Conservation (phyloP, 2,329 filamentous ascomycete genomes). For the Davidsoniella neocaledoniae region DNA sequence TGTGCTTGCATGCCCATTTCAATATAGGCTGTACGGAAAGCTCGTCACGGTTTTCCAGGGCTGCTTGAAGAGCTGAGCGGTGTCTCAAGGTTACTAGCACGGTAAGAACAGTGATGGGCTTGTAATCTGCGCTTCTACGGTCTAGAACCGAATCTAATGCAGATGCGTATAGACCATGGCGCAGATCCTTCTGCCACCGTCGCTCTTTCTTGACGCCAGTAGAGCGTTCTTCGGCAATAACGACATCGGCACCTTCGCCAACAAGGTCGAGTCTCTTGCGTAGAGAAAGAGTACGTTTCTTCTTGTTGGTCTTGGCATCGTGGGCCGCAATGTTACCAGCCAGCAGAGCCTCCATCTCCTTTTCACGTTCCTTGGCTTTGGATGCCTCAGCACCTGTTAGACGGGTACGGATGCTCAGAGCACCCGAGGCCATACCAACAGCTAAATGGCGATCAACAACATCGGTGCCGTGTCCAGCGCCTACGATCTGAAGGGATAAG, state of each 20-base stretch:
- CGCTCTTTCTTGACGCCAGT: slow-evolving; percentile 41
- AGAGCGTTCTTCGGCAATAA: slow-evolving; percentile 55
- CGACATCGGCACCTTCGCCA: slow-evolving; percentile 72
- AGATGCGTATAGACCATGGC: slow-evolving; percentile 57
- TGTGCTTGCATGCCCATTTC: slow-evolving; percentile 64
- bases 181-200: slow-evolving; percentile 65
- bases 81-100: slow-evolving; percentile 73
- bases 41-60: slow-evolving; percentile 69
- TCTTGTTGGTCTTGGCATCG: slow-evolving; percentile 54
- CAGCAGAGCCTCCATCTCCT: slow-evolving; percentile 70
- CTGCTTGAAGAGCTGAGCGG: slow-evolving; percentile 65
- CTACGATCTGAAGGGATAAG: slow-evolving; percentile 62
- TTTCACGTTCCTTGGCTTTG: slow-evolving; percentile 57
- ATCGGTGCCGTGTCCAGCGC: slow-evolving; percentile 20
- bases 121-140: slow-evolving; percentile 31
- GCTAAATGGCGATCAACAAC: slow-evolving; percentile 81
- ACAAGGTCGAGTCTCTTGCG: slow-evolving; percentile 53
- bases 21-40: slow-evolving; percentile 65
- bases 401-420: slow-evolving; percentile 82
- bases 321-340: slow-evolving; percentile 63
- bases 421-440: slow-evolving; percentile 85
- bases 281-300: slow-evolving; percentile 38
- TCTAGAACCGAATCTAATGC: slow-evolving; percentile 69
- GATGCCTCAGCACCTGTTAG: slow-evolving; percentile 67
- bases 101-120: slow-evolving; percentile 50